Evolutionary conservation across 345 rosid genomes (phyloP).

Genomic region (Brassica rapa): DNA sequence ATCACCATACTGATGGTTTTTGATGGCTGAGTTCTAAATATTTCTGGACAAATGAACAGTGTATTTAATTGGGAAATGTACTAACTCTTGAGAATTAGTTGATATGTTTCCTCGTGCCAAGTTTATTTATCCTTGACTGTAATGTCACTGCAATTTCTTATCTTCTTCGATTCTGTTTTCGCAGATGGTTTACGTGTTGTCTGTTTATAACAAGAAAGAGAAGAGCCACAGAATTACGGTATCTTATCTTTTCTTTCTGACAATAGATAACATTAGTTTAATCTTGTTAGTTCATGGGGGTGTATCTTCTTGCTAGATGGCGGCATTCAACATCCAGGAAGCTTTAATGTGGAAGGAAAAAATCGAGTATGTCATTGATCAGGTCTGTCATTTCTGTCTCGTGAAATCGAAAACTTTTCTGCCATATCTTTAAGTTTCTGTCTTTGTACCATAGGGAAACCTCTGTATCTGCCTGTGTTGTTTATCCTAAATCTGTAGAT

Average conservation of each 20-base stretch:
- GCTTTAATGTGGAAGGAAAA: constrained; percentile 91
- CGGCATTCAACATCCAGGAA: constrained; percentile 99
- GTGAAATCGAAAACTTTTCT: not conserved
- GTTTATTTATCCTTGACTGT: not conserved
- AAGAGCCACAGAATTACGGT: constrained; percentile 86
- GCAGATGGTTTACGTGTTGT: constrained; percentile 98
- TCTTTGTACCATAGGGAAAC: not conserved
- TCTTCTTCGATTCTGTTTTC: constrained; percentile 24
- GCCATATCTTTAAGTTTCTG: constrained; percentile 4
- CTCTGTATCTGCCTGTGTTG: constrained; percentile 6
- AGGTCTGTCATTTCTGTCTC: constrained; percentile 50
- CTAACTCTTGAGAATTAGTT: constrained; percentile 8
- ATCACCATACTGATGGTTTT: not conserved
- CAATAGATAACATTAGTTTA: not conserved
- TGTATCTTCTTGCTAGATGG: constrained; percentile 70
- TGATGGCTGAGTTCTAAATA: not conserved
- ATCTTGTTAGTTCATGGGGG: constrained; percentile 37
- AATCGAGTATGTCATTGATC: constrained; percentile 88
- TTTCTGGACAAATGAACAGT: too few relatives aligned
- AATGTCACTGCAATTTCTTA: not conserved
- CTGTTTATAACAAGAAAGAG: constrained; percentile 91
- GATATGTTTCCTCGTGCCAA: constrained; percentile 5
- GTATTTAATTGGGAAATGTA: not conserved
- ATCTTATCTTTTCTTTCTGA: constrained; percentile 35
- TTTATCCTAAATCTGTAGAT: constrained; percentile 8